Percentiles rank a stretch among this genome's conserved stretches.
Conservation (phyloP, 805 yeast species). For the Blastobotrys americana region DNA sequence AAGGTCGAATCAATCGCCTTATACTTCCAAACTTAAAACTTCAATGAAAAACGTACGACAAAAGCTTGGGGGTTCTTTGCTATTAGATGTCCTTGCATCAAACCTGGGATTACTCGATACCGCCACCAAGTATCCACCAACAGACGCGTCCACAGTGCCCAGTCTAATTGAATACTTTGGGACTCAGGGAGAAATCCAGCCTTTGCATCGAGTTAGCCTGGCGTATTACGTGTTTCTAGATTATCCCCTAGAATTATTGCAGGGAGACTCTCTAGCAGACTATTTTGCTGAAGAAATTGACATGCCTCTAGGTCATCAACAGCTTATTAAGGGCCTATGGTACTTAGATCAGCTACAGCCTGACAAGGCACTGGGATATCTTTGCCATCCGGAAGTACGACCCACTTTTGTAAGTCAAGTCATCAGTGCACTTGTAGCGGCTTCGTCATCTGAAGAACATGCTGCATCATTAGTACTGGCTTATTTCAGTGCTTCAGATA, state of each 20-base stretch:
- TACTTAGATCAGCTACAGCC: constrained; percentile 15
- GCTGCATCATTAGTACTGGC: constrained; percentile 8
- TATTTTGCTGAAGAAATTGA: constrained; percentile 18
- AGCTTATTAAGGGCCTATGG: constrained; percentile 19
- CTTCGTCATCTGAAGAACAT: neutral
- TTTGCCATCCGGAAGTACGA: constrained; percentile 15
- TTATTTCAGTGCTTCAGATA: constrained; percentile 11
- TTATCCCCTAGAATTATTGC: constrained; percentile 10
- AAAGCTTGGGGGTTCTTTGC: constrained; percentile 13
- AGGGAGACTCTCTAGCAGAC: constrained; percentile 13
- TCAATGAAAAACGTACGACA: constrained; percentile 7
- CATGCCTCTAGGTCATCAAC: constrained; percentile 15
- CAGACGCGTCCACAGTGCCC: constrained; percentile 6
- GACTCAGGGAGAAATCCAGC: constrained; percentile 4
- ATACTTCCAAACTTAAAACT: neutral
- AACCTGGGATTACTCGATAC: constrained; percentile 12
- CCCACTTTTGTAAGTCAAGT: constrained; percentile 13
- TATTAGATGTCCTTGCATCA: constrained; percentile 15
- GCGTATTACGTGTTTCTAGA: constrained; percentile 19
- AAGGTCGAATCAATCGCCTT: constrained; percentile 8
- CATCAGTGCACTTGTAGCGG: constrained; percentile 6
- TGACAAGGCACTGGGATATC: constrained; percentile 11
- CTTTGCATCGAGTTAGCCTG: constrained; percentile 14
- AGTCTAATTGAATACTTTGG: constrained; percentile 11
- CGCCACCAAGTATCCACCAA: constrained; percentile 17